Evolutionary conservation across 345 rosid genomes (phyloP), one percentile per base, ranked within the genome.

Genomic region (Mercurialis annua): DNA sequence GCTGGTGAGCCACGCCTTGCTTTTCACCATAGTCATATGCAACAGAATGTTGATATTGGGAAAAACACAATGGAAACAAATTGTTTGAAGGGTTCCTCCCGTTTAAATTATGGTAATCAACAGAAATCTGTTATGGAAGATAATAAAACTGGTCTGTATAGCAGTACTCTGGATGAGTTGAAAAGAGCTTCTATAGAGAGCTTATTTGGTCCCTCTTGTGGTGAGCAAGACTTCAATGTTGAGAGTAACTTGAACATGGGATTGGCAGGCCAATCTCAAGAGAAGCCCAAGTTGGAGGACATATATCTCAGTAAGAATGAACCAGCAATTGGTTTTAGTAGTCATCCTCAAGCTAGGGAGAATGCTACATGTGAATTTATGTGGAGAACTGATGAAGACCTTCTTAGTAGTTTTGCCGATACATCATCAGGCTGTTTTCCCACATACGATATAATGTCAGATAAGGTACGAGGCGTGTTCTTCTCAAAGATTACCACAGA

Each of bases 381-480:
- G 62, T 76, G 82, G 85, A 83, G 78, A 77, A 71, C 62, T 20
- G 67, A 72, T 54, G 84, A 73, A 46, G 82, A 61, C 48, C 40
- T 74, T 59, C 60, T 71, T 40, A 26, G 64, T 66, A 77, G 70
- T 73, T 71, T 77, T 34, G 55, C 75, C 14, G 78, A 74, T 73
- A 68, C 73, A 20, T 66, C 82, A 58, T 64, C 82, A 34, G 67
- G 62, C 42, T 47, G 67, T 71, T 75, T 78, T 54, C 81, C 83
- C 15, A 14, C 80, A 40, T 79, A 71, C 61, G 79, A 67, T 21
- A 17, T 57, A 46, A 61, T 71, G 66, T 23, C 83, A 9, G 71
- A 76, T 69, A 81, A 81, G 90, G 90, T 79, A 79, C 14, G 66
- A 66, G 36, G 40, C 17, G 12, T 64, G 40, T 26, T 14, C 60